Base-by-base conservation (phyloP, 306 rosid species). In the Sesbania bispinosa region DNA sequence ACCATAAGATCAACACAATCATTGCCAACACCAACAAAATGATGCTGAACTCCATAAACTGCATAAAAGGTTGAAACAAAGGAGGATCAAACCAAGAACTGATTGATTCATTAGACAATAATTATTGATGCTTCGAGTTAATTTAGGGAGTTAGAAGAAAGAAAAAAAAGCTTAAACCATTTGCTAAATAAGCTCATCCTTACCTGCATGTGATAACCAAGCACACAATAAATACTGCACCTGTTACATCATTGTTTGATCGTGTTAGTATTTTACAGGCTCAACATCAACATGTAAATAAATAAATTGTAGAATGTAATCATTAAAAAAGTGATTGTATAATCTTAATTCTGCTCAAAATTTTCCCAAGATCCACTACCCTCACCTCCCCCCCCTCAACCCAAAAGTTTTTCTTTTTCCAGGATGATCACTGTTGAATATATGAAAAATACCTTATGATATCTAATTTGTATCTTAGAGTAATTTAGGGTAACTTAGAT, bases 211-310 rank as follows among this genome's bases (percentile, higher is more conserved):
- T 94, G 82, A 88, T 86, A 46, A 88, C 81, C 77, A 91, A 76
- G 67, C 97, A 94, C 77, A 94, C 99, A 71, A 94, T 79, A 85
- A 94, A 94, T n/a, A 94, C 99, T 16, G 99, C 99, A 77, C 93
- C 97, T 94, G 96, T 77, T 50, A 72, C 83, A 86, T 72, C 65
- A 77, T 33, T 27, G 77, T 59, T 79, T 24, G 20, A 77, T 33
- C 23, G 27, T 30, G 81, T 88, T 45, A 84, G 55, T 71, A 55
- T 23, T 53, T 69, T 41, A 58, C 24, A 75, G 16, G 61, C 60
- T 35, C 45, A 54, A 67, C 27, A n/a, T 23, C 75, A 16, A 42
- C 46, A 51, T 9, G 10, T 35, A 71, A 46, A 45, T 38, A 71
- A 43, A 52, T 65, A 69, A 63, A 69, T 33, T 50, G 24, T 14